These are phyloP conservation scores for Pleurotus sapidus DNA, from an alignment of 768 basidiomycete species.

Conservation along the genomic window DNA sequence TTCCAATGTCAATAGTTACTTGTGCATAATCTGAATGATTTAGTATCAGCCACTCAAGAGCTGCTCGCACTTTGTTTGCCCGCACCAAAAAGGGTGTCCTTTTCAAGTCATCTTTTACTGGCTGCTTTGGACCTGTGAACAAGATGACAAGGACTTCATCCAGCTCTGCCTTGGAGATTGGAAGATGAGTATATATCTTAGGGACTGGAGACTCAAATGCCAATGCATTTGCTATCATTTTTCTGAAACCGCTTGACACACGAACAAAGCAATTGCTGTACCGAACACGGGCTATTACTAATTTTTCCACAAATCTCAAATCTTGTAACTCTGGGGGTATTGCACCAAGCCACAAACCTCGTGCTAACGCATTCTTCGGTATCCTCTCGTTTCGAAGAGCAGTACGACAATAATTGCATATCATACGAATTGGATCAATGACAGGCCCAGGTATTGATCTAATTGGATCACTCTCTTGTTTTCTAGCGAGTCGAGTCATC, in stretches of 20 bases:
- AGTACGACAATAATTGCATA: too few species aligned
- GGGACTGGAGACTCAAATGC: conserved; percentile 17
- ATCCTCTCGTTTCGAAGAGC: conserved; percentile 5
- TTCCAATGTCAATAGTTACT: conserved; percentile 18
- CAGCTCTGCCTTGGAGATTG: conserved; percentile 15
- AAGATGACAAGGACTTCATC: conserved; percentile 17
- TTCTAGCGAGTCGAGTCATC: too few species aligned
- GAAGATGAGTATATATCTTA: conserved; percentile 18
- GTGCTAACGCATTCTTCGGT: conserved; percentile 19
- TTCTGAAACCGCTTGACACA: too few species aligned
- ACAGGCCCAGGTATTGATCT: too few species aligned
- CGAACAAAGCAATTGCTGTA: too few species aligned
- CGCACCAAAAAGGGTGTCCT: conserved; percentile 22
- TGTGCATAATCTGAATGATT: conserved; percentile 24
- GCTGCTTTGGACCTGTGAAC: conserved; percentile 12
- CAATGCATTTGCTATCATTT: too few species aligned
- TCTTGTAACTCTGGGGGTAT: conserved; percentile 18
- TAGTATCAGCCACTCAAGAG: conserved; percentile 24
- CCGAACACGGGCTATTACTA: too few species aligned
- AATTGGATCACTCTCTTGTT: too few species aligned
- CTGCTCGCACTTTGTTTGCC: conserved; percentile 14
- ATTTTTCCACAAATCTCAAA: conserved; percentile 21
- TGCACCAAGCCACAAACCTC: conserved; percentile 29
- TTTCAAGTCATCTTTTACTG: conserved; percentile 13
- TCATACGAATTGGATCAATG: too few species aligned